Base-by-base conservation (phyloP, 2,329 filamentous ascomycete species). In the Phyllosticta paracitricarpa region DNA sequence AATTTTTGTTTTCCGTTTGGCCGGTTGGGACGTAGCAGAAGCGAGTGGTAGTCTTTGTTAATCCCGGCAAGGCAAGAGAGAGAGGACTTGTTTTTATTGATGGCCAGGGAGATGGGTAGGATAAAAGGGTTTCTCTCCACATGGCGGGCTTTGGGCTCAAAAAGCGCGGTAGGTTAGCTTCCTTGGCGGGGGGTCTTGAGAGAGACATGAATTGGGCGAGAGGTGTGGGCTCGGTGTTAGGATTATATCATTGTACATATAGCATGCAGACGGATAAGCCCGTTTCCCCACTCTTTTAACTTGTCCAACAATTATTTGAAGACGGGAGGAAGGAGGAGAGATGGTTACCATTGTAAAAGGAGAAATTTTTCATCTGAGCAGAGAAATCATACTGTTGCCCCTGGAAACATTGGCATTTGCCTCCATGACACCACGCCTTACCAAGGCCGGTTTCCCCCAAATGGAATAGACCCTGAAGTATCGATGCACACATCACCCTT, bases 241-340 rank as follows among this genome's bases (percentile, higher is more conserved):
- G 59, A 54, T 52, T 57, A 61, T 17, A 53, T 22, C 25, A 26
- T 28, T 55, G 59, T 61, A 61, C 48, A 61, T 61, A 57, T 60
- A 57, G 54, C 53, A 60, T 56, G 58, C 58, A 56, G 40, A 56
- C 58, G 58, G 33, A 56, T 56, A 59, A 54, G 48, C 52, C 48
- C 51, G 54, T 48, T 53, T 56, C 51, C 53, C 35, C 58, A 24
- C 35, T 24, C 51, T 28, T 48, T 26, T 56, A 1, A n/a, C 7
- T 19, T 8, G 14, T 14, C 28, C 19, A 10, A 52, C 48, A 55
- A 54, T 35, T 40, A 4, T 12, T 12, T 14, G 33, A 12, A 40
- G 33, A 14, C 19, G 19, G 33, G 10, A 40, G 33, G 14, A 12
- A 40, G 33, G 33, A 17, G 12, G 33, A 12, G 14, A 17, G 33